phyloP scores from a whole-genome alignment of 306 rosid genomes.

The Castanospermum australe region DNA sequence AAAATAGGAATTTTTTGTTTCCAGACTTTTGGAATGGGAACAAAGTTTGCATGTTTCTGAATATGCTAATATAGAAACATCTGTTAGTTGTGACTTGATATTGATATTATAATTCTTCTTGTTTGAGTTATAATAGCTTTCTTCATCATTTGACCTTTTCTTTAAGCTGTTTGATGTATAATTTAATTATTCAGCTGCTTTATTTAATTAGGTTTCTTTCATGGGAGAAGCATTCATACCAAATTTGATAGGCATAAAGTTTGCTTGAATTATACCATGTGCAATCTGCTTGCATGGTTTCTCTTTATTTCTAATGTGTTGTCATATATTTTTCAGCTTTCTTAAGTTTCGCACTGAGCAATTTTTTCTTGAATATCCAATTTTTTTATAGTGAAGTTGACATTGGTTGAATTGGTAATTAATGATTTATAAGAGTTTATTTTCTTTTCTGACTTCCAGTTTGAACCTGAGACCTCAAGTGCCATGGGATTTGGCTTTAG shows the following conservation, averaged over 20 bases:
- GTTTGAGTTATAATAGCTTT: slow-evolving; percentile 2
- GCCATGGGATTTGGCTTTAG: slow-evolving; percentile 99
- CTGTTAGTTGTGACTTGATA: slow-evolving; percentile 1
- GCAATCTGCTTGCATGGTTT: slow-evolving; percentile 22
- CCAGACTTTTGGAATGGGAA: neutral
- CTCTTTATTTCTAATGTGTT: neutral
- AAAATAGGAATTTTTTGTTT: slow-evolving; percentile 23
- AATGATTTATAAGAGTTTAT: slow-evolving; percentile 10
- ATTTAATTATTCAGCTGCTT: slow-evolving; percentile 20
- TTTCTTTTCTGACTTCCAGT: slow-evolving; percentile 49
- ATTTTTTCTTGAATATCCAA: neutral
- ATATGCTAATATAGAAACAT: neutral
- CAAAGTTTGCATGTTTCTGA: slow-evolving; percentile 2
- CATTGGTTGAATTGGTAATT: slow-evolving; percentile 15
- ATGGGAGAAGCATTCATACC: slow-evolving; percentile 12
- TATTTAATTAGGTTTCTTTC: slow-evolving; percentile 17
- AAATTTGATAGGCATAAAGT: slow-evolving; percentile 17
- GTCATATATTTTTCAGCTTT: slow-evolving; percentile 1
- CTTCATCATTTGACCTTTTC: neutral
- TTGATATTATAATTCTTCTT: neutral
- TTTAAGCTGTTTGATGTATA: slow-evolving; percentile 12
- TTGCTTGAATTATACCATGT: slow-evolving; percentile 7
- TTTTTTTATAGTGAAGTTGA: slow-evolving; percentile 12
- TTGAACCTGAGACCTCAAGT: slow-evolving; percentile 93
- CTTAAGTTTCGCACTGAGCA: neutral